Evolutionary conservation across 1,139 yeast genomes (phyloP).

Genomic region (Suhomyces coccinellae): DNA sequence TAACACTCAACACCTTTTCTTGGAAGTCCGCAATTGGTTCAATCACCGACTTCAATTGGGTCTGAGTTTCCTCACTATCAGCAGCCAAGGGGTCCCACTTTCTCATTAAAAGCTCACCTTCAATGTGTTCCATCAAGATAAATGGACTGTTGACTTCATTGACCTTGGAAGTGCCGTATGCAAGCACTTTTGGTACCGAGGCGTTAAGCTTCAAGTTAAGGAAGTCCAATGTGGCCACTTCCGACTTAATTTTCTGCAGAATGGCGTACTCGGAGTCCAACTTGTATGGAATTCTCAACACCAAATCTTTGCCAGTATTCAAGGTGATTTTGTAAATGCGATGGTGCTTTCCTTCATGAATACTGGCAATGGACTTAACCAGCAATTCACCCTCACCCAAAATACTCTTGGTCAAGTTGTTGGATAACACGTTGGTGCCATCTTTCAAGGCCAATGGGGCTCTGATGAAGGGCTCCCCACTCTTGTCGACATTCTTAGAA

Average conservation of each 20-base stretch:
- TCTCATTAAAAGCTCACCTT: slow-evolving; percentile 81
- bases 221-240: slow-evolving; percentile 92
- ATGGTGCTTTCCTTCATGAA: slow-evolving; percentile 94
- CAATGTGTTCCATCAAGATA: slow-evolving; percentile 74
- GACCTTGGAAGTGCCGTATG: slow-evolving; percentile 63
- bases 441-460: slow-evolving; percentile 42
- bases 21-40: slow-evolving; percentile 65
- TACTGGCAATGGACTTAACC: slow-evolving; percentile 73
- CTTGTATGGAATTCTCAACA: slow-evolving; percentile 84
- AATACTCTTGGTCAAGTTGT: slow-evolving; percentile 43
- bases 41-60: slow-evolving; percentile 54
- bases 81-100: slow-evolving; percentile 81
- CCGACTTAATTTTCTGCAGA: slow-evolving; percentile 72
- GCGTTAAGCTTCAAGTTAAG: slow-evolving; percentile 52
- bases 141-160: slow-evolving; percentile 74
- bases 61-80: slow-evolving; percentile 39
- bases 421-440: slow-evolving; percentile 44
- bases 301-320: slow-evolving; percentile 59
- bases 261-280: slow-evolving; percentile 64
- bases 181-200: slow-evolving; percentile 71
- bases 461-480: slow-evolving; percentile 25
- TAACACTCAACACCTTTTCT: slow-evolving; percentile 46
- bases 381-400: slow-evolving; percentile 47
- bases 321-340: slow-evolving; percentile 74
- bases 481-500: slow-evolving; percentile 24